Percentiles rank a stretch among this genome's conserved stretches.
Conservation (phyloP, 345 rosid species). For the Murraya koenigii region DNA sequence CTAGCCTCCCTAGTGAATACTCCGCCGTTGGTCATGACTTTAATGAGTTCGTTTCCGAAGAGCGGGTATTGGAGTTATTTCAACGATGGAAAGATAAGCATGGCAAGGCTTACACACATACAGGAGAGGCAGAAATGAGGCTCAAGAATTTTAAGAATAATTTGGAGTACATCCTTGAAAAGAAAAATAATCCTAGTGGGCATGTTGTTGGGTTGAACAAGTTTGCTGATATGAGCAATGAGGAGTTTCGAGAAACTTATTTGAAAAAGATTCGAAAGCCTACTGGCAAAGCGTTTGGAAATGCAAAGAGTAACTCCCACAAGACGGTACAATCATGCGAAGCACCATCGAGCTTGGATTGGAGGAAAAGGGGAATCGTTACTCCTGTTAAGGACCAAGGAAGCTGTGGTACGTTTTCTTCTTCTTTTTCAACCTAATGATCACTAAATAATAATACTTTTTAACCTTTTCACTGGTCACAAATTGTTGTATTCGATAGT, state of each 20-base stretch:
- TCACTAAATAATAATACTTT: too few relatives aligned
- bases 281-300: constrained; percentile 16
- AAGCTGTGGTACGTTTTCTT: constrained; percentile 41
- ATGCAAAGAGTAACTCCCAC: not conserved
- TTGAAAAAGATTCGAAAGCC: constrained; percentile 52
- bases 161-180: constrained; percentile 47
- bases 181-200: constrained; percentile 20
- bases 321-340: constrained; percentile 36
- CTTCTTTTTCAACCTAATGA: not conserved
- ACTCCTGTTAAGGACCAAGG: constrained; percentile 61
- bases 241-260: constrained; percentile 43
- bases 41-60: constrained; percentile 37
- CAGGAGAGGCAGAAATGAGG: constrained; percentile 46
- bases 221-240: constrained; percentile 67
- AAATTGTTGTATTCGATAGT: not conserved
- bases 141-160: constrained; percentile 43
- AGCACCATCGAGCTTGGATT: constrained; percentile 57
- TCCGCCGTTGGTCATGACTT: constrained; percentile 38
- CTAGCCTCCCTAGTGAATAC: constrained; percentile 37
- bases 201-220: constrained; percentile 51
- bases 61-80: constrained; percentile 43
- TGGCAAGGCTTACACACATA: constrained; percentile 43
- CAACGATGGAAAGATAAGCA: constrained; percentile 50
- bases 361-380: constrained; percentile 63
- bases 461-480: not conserved